Percentiles rank a stretch among this genome's conserved stretches.
phyloP scores from a whole-genome alignment of 352 stramenopile species.

The Globisporangium megalacanthum region DNA sequence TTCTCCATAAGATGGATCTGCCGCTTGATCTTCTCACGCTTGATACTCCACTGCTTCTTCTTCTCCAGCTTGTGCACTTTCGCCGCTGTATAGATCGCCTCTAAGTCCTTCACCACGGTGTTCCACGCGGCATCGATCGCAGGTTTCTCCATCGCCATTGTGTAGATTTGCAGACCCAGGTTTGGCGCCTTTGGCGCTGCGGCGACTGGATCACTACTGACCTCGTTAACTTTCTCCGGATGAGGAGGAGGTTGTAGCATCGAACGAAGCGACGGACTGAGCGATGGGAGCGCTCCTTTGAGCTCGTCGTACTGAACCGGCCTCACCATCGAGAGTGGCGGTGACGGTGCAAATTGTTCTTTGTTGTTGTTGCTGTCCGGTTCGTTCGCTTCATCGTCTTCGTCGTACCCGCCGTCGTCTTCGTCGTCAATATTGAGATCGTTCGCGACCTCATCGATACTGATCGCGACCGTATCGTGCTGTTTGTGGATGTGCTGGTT shows the following conservation, averaged over 20 bases:
- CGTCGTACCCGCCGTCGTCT: constrained; percentile 22
- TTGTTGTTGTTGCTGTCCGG: constrained; percentile 4
- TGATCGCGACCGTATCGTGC: background rate
- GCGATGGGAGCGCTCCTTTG: constrained; percentile 5
- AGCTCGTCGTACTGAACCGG: background rate
- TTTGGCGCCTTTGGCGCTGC: background rate
- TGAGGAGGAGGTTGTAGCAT: background rate
- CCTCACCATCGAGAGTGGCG: constrained; percentile 8
- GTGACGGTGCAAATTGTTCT: background rate
- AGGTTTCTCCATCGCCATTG: constrained; percentile 45
- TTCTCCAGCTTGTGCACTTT: constrained; percentile 36
- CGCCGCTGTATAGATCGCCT: constrained; percentile 37
- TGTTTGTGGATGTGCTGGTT: background rate
- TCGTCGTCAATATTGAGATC: constrained; percentile 23
- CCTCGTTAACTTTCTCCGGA: background rate
- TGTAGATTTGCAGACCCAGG: constrained; percentile 21
- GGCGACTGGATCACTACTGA: background rate
- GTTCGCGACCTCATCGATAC: constrained; percentile 4
- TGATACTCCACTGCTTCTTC: constrained; percentile 47
- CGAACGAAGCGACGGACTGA: constrained; percentile 8
- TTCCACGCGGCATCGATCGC: constrained; percentile 51
- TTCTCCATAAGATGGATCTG: constrained; percentile 72
- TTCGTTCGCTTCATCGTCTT: constrained; percentile 15
- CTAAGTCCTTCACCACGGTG: constrained; percentile 34
- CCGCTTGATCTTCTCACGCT: constrained; percentile 60